Evolutionary conservation across 176 grass and related monocot species (phyloP).

Genomic region (Oropetium thomaeum): DNA sequence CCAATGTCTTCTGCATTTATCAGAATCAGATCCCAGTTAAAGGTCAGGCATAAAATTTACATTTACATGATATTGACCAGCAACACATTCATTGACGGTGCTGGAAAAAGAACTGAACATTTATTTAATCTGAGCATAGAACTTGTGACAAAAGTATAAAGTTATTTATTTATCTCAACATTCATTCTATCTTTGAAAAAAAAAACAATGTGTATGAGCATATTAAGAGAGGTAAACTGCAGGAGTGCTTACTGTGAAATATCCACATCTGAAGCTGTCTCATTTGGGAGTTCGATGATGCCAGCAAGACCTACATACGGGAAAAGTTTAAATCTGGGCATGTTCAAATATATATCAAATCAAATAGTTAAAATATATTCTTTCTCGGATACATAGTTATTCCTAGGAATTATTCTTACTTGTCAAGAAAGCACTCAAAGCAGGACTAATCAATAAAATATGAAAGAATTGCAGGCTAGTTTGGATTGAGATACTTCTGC

Average conservation of each 20-base stretch:
- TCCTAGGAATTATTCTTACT: background rate
- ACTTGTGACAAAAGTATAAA: background rate
- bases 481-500: background rate
- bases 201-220: background rate
- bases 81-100: background rate
- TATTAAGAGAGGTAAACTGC: background rate
- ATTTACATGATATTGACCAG: background rate
- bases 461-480: background rate
- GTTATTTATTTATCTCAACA: background rate
- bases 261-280: conserved; percentile 38
- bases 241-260: conserved; percentile 48
- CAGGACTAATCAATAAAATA: background rate
- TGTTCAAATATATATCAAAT: background rate
- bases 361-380: too few species aligned
- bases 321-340: conserved; percentile 18
- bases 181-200: background rate
- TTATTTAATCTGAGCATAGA: background rate
- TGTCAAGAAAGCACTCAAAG: background rate
- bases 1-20: background rate
- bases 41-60: background rate
- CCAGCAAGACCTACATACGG: conserved; percentile 48
- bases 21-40: background rate
- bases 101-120: background rate
- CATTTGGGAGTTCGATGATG: conserved; percentile 49
- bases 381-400: background rate